Base-by-base conservation (phyloP, 208 protist species). In the Leishmania major region DNA sequence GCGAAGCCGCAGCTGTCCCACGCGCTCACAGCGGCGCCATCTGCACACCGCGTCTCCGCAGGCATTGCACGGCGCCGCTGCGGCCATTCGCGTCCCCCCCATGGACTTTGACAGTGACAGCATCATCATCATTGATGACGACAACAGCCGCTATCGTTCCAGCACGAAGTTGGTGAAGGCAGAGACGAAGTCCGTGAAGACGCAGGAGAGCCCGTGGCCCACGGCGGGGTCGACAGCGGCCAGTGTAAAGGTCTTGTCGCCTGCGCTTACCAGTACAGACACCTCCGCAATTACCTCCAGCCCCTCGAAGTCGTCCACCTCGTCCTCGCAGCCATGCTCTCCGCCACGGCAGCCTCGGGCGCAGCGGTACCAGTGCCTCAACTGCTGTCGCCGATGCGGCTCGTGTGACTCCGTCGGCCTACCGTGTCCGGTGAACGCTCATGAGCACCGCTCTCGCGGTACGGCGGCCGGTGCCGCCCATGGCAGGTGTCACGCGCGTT, bases 261-360 rank as follows among this genome's bases (percentile, higher is more conserved):
- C 76, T 59, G 40, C 43, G 5, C 45, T 71, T 15, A 80, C 77
- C 49, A 86, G 83, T 69, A 83, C 79, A 10, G 83, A 86, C 53
- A 83, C 78, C 66, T 86, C 83, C 8, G 83, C 67, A 11, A n/a
- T 83, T 47, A 83, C 74, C 53, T 75, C 66, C 40, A 80, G 74
- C 43, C 75, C 83, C n/a, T 80, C 83, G 47, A 83, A 71, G 55
- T 22, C 45, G 17, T 74, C 70, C 11, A 40, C 72, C 40, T 77
- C 83, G 22, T 80, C 78, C 40, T 83, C 83, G 7, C 71, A 67
- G 0, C 51, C 66, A 1, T 77, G 78, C 1, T 84, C 80, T 45
- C 43, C 64, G 55, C 11, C 75, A 59, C n/a, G 31, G 51, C 43
- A 53, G 28, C 25, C 70, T n/a, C 43, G 45, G 70, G 45, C 43